These are phyloP conservation scores for Penicillium sp. DNA, from an alignment of 2,329 filamentous ascomycete species.

Conservation along the genomic window DNA sequence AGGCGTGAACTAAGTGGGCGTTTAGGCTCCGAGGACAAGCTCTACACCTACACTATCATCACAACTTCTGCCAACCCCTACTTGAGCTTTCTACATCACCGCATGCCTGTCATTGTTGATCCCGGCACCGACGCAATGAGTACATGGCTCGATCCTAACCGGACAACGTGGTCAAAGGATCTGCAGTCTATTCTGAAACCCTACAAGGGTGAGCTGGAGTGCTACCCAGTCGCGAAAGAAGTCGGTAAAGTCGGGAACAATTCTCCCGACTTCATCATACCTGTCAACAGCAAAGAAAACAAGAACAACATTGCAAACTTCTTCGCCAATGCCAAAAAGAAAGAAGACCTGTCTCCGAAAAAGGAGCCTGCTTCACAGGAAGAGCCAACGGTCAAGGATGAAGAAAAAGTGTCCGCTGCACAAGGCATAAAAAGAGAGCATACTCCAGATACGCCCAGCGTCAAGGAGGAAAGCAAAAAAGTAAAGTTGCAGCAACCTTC, in stretches of 20 bases:
- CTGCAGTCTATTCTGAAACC: slow-evolving; percentile 76
- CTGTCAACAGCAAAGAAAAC: slow-evolving; percentile 78
- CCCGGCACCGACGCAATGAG: slow-evolving; percentile 65
- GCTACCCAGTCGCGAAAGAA: slow-evolving; percentile 80
- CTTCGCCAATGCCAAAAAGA: slow-evolving; percentile 60
- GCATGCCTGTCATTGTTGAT: slow-evolving; percentile 92
- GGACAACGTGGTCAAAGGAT: slow-evolving; percentile 69
- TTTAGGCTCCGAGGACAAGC: slow-evolving; percentile 59
- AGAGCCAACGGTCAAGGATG: slow-evolving; percentile 24
- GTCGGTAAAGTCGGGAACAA: slow-evolving; percentile 95
- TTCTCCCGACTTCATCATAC: slow-evolving; percentile 75
- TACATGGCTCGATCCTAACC: slow-evolving; percentile 72
- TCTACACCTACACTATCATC: slow-evolving; percentile 89
- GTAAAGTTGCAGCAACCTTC: slow-evolving; percentile 18
- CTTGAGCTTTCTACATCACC: slow-evolving; percentile 80
- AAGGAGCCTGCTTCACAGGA: slow-evolving; percentile 36
- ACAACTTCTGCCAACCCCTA: slow-evolving; percentile 83
- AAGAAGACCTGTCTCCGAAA: slow-evolving; percentile 21
- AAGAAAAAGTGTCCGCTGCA: slow-evolving; percentile 50
- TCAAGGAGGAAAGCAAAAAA: slow-evolving; percentile 24
- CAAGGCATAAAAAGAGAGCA: slow-evolving; percentile 50
- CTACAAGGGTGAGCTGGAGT: slow-evolving; percentile 71
- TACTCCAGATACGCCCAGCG: slow-evolving; percentile 25
- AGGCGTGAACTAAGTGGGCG: neutral
- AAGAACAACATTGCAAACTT: slow-evolving; percentile 94